phyloP scores from a whole-genome alignment of 495 filamentous ascomycete species.

The Rhypophila decipiens region DNA sequence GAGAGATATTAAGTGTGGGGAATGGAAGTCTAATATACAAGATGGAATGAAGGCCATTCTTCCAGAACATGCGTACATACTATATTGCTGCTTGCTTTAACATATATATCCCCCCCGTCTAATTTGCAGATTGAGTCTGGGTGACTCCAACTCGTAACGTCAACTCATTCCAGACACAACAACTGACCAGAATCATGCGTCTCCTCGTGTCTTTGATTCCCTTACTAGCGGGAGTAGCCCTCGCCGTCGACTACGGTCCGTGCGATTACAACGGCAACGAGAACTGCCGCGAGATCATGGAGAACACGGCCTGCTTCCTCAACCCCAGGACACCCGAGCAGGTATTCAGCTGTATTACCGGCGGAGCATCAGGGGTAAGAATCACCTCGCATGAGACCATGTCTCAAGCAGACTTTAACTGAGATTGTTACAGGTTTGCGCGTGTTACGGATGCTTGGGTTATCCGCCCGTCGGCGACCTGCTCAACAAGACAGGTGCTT shows the following conservation, averaged over 20 bases:
- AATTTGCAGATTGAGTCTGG: no score
- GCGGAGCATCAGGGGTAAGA: constrained; percentile 10
- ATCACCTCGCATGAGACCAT: background rate
- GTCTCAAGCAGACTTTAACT: background rate
- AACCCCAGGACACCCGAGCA: constrained; percentile 11
- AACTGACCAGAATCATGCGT: constrained; percentile 1
- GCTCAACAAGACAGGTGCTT: background rate
- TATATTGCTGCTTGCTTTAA: no score
- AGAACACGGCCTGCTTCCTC: constrained; percentile 19
- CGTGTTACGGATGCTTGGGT: background rate
- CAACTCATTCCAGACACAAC: no score
- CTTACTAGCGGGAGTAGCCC: constrained; percentile 1
- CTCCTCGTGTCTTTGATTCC: background rate
- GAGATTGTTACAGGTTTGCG: background rate
- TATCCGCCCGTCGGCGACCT: background rate
- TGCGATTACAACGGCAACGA: constrained; percentile 17
- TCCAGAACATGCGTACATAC: no score
- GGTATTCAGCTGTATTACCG: constrained; percentile 14
- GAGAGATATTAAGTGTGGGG: no score
- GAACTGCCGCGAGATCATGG: constrained; percentile 21
- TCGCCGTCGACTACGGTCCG: constrained; percentile 14
- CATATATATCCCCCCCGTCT: no score
- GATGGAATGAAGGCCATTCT: no score
- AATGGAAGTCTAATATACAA: no score
- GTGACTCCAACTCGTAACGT: no score